Evolutionary conservation across 345 rosid genomes (phyloP).

Genomic region (Boechera divaricarpa): DNA sequence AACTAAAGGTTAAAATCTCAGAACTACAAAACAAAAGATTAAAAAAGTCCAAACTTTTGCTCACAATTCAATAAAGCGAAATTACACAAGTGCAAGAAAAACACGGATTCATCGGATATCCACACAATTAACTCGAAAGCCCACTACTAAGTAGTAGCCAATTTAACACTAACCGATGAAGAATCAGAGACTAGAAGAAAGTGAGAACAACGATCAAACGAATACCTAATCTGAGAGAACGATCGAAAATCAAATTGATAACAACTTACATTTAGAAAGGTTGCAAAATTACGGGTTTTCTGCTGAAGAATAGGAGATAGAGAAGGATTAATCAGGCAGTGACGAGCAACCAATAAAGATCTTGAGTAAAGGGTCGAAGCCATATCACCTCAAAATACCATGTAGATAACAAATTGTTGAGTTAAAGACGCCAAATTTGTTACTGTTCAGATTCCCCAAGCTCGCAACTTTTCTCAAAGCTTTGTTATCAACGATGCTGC

Average conservation of each 20-base stretch:
- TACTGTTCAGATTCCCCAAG: slow-evolving; percentile 29
- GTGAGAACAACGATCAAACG: neutral
- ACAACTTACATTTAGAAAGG: slow-evolving; percentile 53
- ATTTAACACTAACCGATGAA: neutral
- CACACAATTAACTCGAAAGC: neutral
- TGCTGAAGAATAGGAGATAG: slow-evolving; percentile 36
- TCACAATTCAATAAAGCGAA: neutral
- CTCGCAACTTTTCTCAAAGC: slow-evolving; percentile 10
- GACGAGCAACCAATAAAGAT: slow-evolving; percentile 44
- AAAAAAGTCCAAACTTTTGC: neutral
- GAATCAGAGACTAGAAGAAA: neutral
- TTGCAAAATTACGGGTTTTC: slow-evolving; percentile 42
- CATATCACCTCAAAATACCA: slow-evolving; percentile 43
- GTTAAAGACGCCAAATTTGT: neutral
- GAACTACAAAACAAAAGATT: neutral
- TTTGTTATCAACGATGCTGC: slow-evolving; percentile 24
- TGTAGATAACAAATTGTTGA: neutral
- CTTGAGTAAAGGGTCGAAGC: slow-evolving; percentile 53
- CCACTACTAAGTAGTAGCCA: neutral
- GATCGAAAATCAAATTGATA: neutral
- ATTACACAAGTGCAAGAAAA: neutral
- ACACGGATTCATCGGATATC: neutral
- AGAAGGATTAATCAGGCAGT: slow-evolving; percentile 45
- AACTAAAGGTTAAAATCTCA: no score
- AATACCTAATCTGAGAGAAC: slow-evolving; percentile 9